Base-by-base conservation (phyloP, 2,329 filamentous ascomycete species). In the Aspergillus sp. region DNA sequence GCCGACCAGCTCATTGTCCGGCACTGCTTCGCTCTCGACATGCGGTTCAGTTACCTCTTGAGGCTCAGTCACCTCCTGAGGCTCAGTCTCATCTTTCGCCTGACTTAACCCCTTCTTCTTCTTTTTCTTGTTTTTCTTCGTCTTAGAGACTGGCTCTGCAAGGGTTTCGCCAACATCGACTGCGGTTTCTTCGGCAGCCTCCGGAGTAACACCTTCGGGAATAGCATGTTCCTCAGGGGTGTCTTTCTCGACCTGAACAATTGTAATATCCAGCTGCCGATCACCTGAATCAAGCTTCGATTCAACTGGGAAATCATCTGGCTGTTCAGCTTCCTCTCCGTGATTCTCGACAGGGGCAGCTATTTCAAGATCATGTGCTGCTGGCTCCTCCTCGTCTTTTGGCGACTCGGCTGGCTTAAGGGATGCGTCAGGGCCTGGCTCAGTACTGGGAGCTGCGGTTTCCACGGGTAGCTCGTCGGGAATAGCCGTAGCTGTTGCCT, bases 111-210 rank as follows among this genome's bases (percentile, higher is more conserved):
- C 62, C 54, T 68, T 68, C 59, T 70, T 72, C 45, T 70, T 67
- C 49, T 61, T 67, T 49, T 61, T 69, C 59, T 68, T 73, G 53
- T 63, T 71, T 65, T 70, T 65, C 58, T 73, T 70, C 30, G 67
- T 70, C 5, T 63, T 59, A 3, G 59, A 38, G 4, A 38, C 41
- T 3, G 63, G 53, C 1, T 48, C 54, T 36, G 56, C 56, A 3
- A 57, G 48, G n/a, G 62, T 52, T n/a, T 58, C 49, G 43, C 58
- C 47, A 41, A 39, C 38, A 38, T 43, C 36, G 8, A 12, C 17
- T 51, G 47, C 41, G 4, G 21, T 7, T 49, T 38, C 41, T 25
- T 54, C 54, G 10, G 17, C 23, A n/a, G 41, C 13, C 5, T 54
- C 55, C n/a, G 53, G 25, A 13, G 9, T 13, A n/a, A 36, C 9